A percentile compares a stretch with the other conserved stretches of the same genome.
Evolutionary conservation across 2,329 filamentous ascomycete genomes (phyloP).

Genomic region (Fusarium liriodendri): DNA sequence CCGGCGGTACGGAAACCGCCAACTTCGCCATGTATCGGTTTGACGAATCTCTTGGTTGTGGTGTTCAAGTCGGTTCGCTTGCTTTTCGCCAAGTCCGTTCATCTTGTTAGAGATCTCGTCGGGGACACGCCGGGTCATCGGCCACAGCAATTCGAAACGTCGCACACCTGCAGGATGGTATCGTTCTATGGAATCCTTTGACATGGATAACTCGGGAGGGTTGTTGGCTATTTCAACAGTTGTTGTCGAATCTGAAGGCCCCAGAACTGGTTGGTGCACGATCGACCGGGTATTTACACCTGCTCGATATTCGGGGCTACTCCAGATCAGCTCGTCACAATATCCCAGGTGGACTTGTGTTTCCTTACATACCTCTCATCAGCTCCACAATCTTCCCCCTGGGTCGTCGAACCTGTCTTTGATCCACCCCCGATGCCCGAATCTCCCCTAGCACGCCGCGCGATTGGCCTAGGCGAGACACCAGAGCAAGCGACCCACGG

Average conservation of each 20-base stretch:
- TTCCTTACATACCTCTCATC: slow-evolving; percentile 44
- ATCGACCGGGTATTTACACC: slow-evolving; percentile 21
- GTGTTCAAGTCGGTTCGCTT: not conserved
- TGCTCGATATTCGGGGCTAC: slow-evolving; percentile 20
- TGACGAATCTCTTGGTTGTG: not conserved
- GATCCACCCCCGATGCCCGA: slow-evolving; percentile 34
- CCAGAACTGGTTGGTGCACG: not conserved
- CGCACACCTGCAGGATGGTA: not conserved
- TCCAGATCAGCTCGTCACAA: slow-evolving; percentile 17
- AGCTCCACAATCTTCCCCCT: slow-evolving; percentile 42
- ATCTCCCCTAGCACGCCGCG: slow-evolving; percentile 16
- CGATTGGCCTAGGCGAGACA: slow-evolving; percentile 38
- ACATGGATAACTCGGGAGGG: not conserved
- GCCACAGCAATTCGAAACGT: not conserved
- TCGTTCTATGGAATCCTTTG: not conserved
- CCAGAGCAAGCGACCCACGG: slow-evolving; percentile 34
- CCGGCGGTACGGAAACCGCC: not conserved
- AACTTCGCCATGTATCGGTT: not conserved
- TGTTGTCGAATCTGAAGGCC: not conserved
- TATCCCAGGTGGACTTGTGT: slow-evolving; percentile 35
- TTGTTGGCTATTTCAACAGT: not conserved
- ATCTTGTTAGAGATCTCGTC: not conserved
- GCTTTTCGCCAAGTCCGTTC: not conserved
- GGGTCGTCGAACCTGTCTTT: slow-evolving; percentile 28
- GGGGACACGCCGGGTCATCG: not conserved